Evolutionary conservation across 2,329 filamentous ascomycete species (phyloP), one percentile per base, ranked within the genome.

Genomic region (Arthrocladium fulminans): DNA sequence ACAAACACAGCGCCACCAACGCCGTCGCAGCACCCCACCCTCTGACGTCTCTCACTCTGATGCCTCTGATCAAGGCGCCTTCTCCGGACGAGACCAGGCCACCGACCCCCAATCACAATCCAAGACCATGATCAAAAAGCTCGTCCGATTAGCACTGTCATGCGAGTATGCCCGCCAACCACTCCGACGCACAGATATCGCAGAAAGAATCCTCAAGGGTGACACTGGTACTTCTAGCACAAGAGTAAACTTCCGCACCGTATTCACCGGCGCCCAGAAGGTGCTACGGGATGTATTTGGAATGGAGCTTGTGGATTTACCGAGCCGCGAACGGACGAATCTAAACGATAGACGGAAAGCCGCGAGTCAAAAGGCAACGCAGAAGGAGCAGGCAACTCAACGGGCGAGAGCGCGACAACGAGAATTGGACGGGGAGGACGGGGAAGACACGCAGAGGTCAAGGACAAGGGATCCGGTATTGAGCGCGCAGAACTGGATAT

Each of bases 271-370:
- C 34, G 87, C 90, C 35, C 90, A 98, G 64, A 67, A 71, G 27
- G 77, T 85, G 56, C 70, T 98, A 30, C 72, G 75, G 41, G 69
- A 70, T 1, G 75, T 82, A 1, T 97, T 95, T 67, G 92, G 92
- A n/a, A 95, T 97, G 88, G 77, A 89, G 63, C 77, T 98, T 74
- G 74, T 80, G 3, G 89, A 96, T 67, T 73, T 97, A 43, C 88
- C 92, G 0, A 73, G 77, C 1, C 79, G 77, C 60, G 90, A 96
- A 60, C 94, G 88, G 65, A 76, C 86, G 42, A 88, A 88, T 0
- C 67, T 95, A 27, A 81, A 54, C n/a, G 56, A 59, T 23, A 45
- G 56, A 3, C 53, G 56, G 6, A 52, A 43, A 9, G 50, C 52
- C 24, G 54, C 52, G 3, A 55, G 53, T 10, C 56, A 57, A 25